Evolutionary conservation across 2,329 filamentous ascomycete genomes (phyloP).

Genomic region (Westerdykella aurantiaca): DNA sequence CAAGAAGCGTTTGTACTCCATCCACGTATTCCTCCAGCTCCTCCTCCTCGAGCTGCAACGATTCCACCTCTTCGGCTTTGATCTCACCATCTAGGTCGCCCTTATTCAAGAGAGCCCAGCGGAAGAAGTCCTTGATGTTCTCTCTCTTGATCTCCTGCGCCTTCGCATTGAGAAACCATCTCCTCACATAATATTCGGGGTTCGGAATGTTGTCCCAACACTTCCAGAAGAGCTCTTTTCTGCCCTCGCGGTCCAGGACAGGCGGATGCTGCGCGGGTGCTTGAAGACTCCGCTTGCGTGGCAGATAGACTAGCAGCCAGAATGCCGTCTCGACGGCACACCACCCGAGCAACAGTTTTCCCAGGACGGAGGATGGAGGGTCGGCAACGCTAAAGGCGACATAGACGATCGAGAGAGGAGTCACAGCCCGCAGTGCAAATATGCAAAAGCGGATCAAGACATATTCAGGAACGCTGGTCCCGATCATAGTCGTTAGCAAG

Average conservation of each 20-base stretch:
- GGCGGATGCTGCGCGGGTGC: constrained; percentile 48
- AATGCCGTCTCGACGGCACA: constrained; percentile 50
- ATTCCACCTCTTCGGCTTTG: constrained; percentile 9
- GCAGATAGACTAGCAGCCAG: constrained; percentile 50
- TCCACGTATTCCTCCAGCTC: constrained; percentile 53
- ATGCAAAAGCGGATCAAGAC: constrained; percentile 47
- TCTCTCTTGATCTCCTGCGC: constrained; percentile 56
- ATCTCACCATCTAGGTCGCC: constrained; percentile 34
- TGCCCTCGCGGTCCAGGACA: constrained; percentile 42
- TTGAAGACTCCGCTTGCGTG: constrained; percentile 49
- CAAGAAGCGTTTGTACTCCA: constrained; percentile 50
- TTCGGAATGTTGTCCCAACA: constrained; percentile 53
- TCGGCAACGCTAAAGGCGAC: constrained; percentile 35
- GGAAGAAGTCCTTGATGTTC: constrained; percentile 61
- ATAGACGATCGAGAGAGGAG: constrained; percentile 47
- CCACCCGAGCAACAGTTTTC: constrained; percentile 40
- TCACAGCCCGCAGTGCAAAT: constrained; percentile 44
- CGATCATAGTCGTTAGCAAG: constrained; percentile 34
- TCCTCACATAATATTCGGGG: constrained; percentile 51
- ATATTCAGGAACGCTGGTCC: constrained; percentile 35
- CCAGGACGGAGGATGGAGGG: constrained; percentile 20
- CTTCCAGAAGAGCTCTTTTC: constrained; percentile 52
- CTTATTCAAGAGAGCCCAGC: constrained; percentile 62
- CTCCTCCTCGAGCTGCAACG: constrained; percentile 37
- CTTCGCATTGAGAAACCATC: constrained; percentile 62